These are phyloP conservation scores for Pleurozium schreberi DNA, from an alignment of 225 moss, liverwort and hornwort species.

Conservation along the genomic window DNA sequence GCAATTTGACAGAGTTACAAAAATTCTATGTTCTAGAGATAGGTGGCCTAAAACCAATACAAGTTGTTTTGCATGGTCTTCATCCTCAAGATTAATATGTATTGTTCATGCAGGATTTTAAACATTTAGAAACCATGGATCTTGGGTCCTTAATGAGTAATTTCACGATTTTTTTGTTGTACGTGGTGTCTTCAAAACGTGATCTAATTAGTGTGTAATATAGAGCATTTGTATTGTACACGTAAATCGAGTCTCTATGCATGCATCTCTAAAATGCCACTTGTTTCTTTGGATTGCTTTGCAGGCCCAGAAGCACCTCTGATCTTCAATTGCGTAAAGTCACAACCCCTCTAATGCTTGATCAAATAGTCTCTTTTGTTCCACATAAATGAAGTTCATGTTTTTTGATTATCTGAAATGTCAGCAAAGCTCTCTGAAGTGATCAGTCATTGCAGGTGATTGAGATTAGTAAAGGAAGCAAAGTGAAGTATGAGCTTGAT, in stretches of 20 bases:
- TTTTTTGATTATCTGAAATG: not conserved
- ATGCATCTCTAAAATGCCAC: not conserved
- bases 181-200: not conserved
- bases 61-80: not conserved
- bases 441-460: constrained; percentile 46
- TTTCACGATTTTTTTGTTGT: not conserved
- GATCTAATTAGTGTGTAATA: not conserved
- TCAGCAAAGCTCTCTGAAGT: not conserved
- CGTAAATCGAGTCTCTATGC: not conserved
- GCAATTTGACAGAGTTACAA: not conserved
- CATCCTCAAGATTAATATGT: not conserved
- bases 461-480: constrained; percentile 75
- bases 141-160: not conserved
- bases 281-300: not conserved
- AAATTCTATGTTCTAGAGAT: not conserved
- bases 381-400: not conserved
- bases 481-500: constrained; percentile 90
- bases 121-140: not conserved
- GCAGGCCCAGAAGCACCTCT: constrained; percentile 71
- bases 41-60: not conserved
- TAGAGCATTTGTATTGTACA: not conserved
- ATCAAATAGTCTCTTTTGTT: not conserved
- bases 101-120: not conserved
- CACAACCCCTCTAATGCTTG: not conserved
- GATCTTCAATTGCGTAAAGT: constrained; percentile 71